These are phyloP conservation scores for Scheffersomyces ergatensis DNA, from an alignment of 805 yeast genomes.

Conservation along the genomic window DNA sequence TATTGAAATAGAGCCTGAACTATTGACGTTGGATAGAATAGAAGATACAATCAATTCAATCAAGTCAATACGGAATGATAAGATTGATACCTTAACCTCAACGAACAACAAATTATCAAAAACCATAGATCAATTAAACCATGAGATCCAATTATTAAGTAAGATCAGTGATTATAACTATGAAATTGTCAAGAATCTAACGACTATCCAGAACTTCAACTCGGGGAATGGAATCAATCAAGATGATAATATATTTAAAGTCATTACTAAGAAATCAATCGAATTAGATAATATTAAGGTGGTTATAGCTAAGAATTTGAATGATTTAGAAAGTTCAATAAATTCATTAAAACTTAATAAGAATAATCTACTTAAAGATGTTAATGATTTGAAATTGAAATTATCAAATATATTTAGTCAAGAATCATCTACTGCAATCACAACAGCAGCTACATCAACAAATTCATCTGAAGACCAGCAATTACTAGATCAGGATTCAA, in stretches of 20 bases:
- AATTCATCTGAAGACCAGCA: background rate
- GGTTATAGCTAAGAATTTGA: constrained; percentile 49
- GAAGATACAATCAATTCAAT: constrained; percentile 34
- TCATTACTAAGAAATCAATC: constrained; percentile 22
- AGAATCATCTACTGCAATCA: background rate
- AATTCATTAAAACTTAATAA: constrained; percentile 28
- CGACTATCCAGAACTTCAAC: background rate
- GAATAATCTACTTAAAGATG: constrained; percentile 34
- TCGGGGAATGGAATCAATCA: background rate
- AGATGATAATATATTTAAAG: constrained; percentile 22
- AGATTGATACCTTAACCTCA: constrained; percentile 11
- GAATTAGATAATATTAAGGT: constrained; percentile 47
- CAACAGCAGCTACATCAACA: background rate
- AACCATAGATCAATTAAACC: constrained; percentile 8
- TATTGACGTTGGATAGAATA: constrained; percentile 44
- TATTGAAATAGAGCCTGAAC: constrained; percentile 49
- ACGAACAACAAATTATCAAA: constrained; percentile 7
- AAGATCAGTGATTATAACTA: constrained; percentile 18
- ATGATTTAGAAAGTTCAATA: constrained; percentile 46
- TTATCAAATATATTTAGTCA: constrained; percentile 25
- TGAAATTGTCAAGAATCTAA: constrained; percentile 11
- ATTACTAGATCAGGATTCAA: constrained; percentile 27
- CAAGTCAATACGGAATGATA: constrained; percentile 22
- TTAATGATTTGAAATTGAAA: constrained; percentile 33
- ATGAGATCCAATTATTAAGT: constrained; percentile 16